Evolutionary conservation across 106 monocot genomes (phyloP), one percentile per base, ranked within the genome.

Genomic region (Posidonia australis): DNA sequence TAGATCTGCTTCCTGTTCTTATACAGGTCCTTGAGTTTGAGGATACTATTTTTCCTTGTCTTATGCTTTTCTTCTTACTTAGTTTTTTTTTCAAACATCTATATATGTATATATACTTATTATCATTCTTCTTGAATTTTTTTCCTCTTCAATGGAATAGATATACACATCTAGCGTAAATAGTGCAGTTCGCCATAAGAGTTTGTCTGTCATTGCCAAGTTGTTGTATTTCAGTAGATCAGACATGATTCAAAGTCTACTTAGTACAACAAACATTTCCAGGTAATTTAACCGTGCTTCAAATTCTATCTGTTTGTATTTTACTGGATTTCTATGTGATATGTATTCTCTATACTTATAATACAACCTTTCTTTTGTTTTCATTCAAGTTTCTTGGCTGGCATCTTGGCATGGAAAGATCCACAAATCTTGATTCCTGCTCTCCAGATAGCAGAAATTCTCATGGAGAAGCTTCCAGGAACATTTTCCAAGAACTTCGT

Each of bases 391-490:
- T 96, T 96, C 70, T 76, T 96, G 75, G 96, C 96, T 44, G 87
- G 90, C 64, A 80, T 96, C 70, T 77, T 96, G 58, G 96, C 90
- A 29, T 98, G 96, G 96, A 98, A 98, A 72, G 96, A 98, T 78
- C 96, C 90, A 28, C 90, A 90, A 51, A 84, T 96, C 1, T 69
- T 96, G 69, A 85, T 90, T 41, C 96, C 90, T 74, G 84, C 90
- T 72, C 82, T 96, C 61, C 90, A 96, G 46, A 90, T 96, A 67
- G 86, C 84, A 23, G 96, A 96, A 51, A 79, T 87, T 68, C 73
- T 90, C 22, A 90, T 98, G 90, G 90, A 98, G 41, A 90, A 98
- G 62, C 87, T 90, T 80, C 98, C 91, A 36, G 91, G 66, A 71
- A 88, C 67, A 47, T 98, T 98, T 64, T 79, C 87, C 19, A 87